Percentiles rank a stretch among this genome's conserved stretches.
These are phyloP conservation scores for Penicillium steckii DNA, from an alignment of 495 filamentous ascomycete species.

Conservation along the genomic window DNA sequence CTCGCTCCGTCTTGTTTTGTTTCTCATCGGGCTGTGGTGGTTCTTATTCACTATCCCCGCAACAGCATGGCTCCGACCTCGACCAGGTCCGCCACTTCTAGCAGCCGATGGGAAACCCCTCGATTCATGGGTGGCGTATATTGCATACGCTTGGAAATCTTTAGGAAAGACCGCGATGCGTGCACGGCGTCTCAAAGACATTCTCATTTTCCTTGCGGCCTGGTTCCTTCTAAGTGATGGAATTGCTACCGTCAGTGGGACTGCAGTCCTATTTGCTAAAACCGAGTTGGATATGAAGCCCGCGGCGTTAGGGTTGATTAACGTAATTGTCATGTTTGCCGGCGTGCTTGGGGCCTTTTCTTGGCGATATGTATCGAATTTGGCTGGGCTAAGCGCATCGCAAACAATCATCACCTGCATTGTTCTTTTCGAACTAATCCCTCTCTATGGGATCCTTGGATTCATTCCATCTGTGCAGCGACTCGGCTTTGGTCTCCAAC, in stretches of 20 bases:
- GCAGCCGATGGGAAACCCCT: slow-evolving; percentile 34
- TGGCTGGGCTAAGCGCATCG: slow-evolving; percentile 63
- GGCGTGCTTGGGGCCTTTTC: slow-evolving; percentile 87
- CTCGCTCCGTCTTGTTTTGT: slow-evolving; percentile 78
- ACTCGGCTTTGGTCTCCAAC: slow-evolving; percentile 81
- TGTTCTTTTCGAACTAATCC: slow-evolving; percentile 85
- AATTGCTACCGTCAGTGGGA: slow-evolving; percentile 92
- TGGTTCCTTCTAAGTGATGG: slow-evolving; percentile 96
- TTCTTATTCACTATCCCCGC: slow-evolving; percentile 87
- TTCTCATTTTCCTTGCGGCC: slow-evolving; percentile 80
- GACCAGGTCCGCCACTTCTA: slow-evolving; percentile 79
- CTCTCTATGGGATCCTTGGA: slow-evolving; percentile 85
- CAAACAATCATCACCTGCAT: slow-evolving; percentile 93
- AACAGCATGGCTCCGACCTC: slow-evolving; percentile 82
- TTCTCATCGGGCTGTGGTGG: slow-evolving; percentile 93
- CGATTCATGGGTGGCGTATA: slow-evolving; percentile 59
- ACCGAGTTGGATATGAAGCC: slow-evolving; percentile 88
- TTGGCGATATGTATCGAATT: slow-evolving; percentile 74
- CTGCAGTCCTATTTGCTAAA: slow-evolving; percentile 93
- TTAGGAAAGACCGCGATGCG: slow-evolving; percentile 76
- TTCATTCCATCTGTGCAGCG: slow-evolving; percentile 79
- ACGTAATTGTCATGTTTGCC: slow-evolving; percentile 79
- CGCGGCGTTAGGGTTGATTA: slow-evolving; percentile 87
- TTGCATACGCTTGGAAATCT: slow-evolving; percentile 79
- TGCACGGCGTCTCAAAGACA: slow-evolving; percentile 78